These are phyloP conservation scores for Alternaria postmessia DNA, from an alignment of 2,329 filamentous ascomycete species.

Conservation along the genomic window DNA sequence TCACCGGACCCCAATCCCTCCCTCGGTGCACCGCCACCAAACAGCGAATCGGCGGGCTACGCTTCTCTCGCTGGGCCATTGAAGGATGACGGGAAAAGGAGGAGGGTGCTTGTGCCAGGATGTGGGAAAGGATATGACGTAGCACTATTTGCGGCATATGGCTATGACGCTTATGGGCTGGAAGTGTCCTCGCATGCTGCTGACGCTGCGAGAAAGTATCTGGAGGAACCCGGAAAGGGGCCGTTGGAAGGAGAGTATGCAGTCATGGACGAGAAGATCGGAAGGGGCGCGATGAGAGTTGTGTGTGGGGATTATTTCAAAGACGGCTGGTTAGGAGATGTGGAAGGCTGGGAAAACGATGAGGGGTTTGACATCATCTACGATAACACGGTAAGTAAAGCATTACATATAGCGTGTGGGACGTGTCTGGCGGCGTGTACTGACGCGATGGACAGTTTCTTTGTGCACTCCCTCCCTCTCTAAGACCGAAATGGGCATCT, in stretches of 20 bases:
- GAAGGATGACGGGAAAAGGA: constrained; percentile 45
- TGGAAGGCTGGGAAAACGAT: constrained; percentile 35
- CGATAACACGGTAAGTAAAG: constrained; percentile 64
- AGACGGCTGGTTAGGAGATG: constrained; percentile 62
- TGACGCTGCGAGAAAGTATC: constrained; percentile 56
- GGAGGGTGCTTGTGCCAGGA: constrained; percentile 76
- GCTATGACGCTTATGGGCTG: constrained; percentile 79
- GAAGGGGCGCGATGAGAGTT: constrained; percentile 64
- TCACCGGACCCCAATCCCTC: constrained; percentile 28
- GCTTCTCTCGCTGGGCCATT: constrained; percentile 23
- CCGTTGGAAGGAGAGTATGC: constrained; percentile 55
- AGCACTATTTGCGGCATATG: constrained; percentile 74
- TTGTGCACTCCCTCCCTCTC: constrained; percentile 63
- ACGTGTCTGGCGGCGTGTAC: neutral
- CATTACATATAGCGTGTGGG: neutral
- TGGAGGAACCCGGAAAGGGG: constrained; percentile 43
- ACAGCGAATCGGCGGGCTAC: constrained; percentile 10
- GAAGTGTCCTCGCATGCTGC: constrained; percentile 67
- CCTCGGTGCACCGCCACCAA: constrained; percentile 24
- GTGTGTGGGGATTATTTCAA: constrained; percentile 73
- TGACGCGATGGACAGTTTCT: constrained; percentile 60
- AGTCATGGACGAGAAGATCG: constrained; percentile 50
- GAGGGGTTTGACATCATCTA: constrained; percentile 71
- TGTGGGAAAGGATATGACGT: constrained; percentile 87
- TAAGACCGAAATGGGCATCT: constrained; percentile 66